A percentile compares a stretch with the other conserved stretches of the same genome.
These are phyloP conservation scores for Phytophthora parvispora DNA, from an alignment of 352 stramenopile species.

Conservation along the genomic window DNA sequence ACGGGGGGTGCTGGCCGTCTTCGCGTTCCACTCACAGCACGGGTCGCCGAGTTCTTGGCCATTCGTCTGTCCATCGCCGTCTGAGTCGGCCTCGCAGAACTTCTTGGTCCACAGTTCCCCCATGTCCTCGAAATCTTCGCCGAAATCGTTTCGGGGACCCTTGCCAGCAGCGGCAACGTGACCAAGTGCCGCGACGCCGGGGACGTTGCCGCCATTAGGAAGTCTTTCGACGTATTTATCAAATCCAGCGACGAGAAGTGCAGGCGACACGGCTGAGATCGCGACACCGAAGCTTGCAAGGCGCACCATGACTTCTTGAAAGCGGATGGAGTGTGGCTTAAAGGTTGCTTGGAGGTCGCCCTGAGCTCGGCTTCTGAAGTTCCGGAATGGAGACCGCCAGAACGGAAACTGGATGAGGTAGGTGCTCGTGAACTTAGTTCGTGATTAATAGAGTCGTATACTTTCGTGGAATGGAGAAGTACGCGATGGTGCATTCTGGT, in stretches of 20 bases:
- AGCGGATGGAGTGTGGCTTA: background rate
- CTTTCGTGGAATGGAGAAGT: no score
- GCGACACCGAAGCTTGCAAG: background rate
- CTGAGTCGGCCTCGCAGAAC: slow-evolving; percentile 26
- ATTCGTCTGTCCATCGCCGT: slow-evolving; percentile 17
- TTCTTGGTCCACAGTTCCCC: slow-evolving; percentile 19
- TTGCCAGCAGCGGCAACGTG: slow-evolving; percentile 4
- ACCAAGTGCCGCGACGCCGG: slow-evolving; percentile 15
- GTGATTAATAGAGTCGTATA: no score
- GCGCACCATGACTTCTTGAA: background rate
- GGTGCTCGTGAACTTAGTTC: background rate
- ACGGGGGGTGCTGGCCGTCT: background rate
- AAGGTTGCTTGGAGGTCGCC: background rate
- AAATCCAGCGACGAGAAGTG: background rate
- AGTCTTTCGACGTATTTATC: background rate
- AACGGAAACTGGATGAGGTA: no score
- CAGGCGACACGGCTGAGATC: background rate
- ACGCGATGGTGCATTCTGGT: background rate
- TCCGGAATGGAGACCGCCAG: background rate
- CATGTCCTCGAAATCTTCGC: slow-evolving; percentile 16
- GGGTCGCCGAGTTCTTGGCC: background rate
- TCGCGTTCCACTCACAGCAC: background rate
- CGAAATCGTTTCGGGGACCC: slow-evolving; percentile 20
- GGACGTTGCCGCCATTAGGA: slow-evolving; percentile 33
- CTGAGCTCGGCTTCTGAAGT: background rate